A percentile compares a stretch with the other conserved stretches of the same genome.
Evolutionary conservation across 306 rosid species (phyloP).

Genomic region (Leucaena leucocephala): DNA sequence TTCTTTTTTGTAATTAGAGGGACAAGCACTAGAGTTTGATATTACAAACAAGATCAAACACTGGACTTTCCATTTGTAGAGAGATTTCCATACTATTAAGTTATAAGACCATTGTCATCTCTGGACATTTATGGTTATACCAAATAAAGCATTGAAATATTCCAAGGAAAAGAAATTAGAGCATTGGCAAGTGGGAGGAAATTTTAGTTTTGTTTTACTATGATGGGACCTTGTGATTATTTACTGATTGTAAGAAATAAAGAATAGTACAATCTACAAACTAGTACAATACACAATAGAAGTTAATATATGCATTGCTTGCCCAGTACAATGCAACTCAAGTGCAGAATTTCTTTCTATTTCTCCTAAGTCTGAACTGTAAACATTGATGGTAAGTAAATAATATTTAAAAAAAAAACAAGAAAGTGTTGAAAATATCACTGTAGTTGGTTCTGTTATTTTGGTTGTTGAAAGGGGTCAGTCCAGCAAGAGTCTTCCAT

Average conservation of each 20-base stretch:
- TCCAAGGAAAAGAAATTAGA: background rate
- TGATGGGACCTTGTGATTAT: background rate
- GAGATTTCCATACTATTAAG: too few relatives aligned
- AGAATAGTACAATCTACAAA: background rate
- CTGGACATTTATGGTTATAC: background rate
- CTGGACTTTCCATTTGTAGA: too few relatives aligned
- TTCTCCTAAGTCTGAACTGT: background rate
- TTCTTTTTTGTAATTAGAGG: too few relatives aligned
- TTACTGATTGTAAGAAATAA: background rate
- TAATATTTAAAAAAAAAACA: background rate
- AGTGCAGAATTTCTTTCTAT: background rate
- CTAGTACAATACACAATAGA: too few relatives aligned
- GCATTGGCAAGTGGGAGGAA: background rate
- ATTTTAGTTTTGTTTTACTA: background rate
- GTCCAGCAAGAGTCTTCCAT: conserved; percentile 45
- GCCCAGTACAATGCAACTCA: background rate
- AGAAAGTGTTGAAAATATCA: background rate
- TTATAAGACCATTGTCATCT: too few relatives aligned
- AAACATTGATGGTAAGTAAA: background rate
- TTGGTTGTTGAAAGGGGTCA: conserved; percentile 34
- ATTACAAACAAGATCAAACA: too few relatives aligned
- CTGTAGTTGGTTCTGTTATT: background rate
- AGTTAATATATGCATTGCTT: background rate
- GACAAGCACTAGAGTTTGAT: too few relatives aligned
- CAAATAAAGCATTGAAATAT: background rate